Base-by-base conservation (phyloP, 495 filamentous ascomycete species). In the Niebla homalea region DNA sequence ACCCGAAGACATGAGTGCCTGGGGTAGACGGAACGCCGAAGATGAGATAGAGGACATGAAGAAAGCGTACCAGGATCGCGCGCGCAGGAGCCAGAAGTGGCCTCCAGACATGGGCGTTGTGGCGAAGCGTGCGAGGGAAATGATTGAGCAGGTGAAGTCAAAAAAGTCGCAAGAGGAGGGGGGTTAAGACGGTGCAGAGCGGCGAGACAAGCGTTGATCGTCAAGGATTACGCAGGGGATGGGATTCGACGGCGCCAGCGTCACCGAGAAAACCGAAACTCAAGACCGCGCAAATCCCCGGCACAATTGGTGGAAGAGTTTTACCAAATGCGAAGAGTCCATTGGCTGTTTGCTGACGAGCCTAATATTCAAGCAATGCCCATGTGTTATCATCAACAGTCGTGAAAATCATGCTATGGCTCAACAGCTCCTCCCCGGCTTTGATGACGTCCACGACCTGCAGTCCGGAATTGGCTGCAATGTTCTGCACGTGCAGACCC, bases 331-430 rank as follows among this genome's bases (percentile, higher is more conserved):
- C 8, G 8, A 1, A 32, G 7, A 12, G 29, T 32, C 29, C 5
- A 32, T 32, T 32, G 29, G 29, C 14, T 32, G 29, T 32, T 11
- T 12, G 29, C 29, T 32, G 29, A 32, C 14, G 3, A 32, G 29
- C 2, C 6, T 19, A 83, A 48, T 71, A 77, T 21, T 87, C 81
- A 32, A 89, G 67, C 51, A 86, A 66, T 23, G 82, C 82, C 76
- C 81, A 89, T 0, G 84, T 89, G 49, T 74, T 63, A 56, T 98
- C 92, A 68, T 97, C 89, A 22, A 89, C 70, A 11, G 93, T 98
- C 45, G 89, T 87, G 65, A 87, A 98, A 45, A 93, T 85, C 59
- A 87, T 56, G 42, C 88, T 86, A 20, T 77, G 61, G 6, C 62
- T 68, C 37, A 89, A 56, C 61, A 97, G 61, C 66, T 96, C 89